Conservation (phyloP, 768 basidiomycete genomes). For the Termitomyces sp. region DNA sequence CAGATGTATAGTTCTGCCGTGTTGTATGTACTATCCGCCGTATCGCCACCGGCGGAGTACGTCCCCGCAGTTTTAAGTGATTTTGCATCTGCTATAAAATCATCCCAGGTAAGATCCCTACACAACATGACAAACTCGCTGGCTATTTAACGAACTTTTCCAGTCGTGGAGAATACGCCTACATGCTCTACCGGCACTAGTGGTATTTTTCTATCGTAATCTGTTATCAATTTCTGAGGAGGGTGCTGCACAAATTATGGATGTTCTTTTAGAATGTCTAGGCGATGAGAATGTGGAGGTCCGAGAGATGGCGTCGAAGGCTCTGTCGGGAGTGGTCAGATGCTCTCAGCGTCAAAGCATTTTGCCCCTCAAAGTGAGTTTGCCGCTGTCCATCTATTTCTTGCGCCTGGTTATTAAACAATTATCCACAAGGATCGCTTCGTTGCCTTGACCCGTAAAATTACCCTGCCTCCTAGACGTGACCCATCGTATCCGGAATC, state of each 20-base stretch:
- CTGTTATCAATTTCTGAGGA: constrained; percentile 69
- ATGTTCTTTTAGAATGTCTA: constrained; percentile 79
- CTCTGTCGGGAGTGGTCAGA: constrained; percentile 80
- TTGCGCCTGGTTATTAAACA: constrained; percentile 8
- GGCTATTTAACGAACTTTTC: neutral
- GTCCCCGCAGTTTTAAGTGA: constrained; percentile 56
- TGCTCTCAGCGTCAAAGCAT: constrained; percentile 91
- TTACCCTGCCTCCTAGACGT: constrained; percentile 63
- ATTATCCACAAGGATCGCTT: constrained; percentile 68
- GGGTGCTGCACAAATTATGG: constrained; percentile 71
- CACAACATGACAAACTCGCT: neutral
- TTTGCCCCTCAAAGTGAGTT: constrained; percentile 70
- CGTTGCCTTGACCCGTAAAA: constrained; percentile 54
- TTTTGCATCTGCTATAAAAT: constrained; percentile 71
- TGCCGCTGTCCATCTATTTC: neutral
- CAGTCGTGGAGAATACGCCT: constrained; percentile 91
- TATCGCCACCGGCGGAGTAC: constrained; percentile 68
- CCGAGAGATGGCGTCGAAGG: constrained; percentile 85
- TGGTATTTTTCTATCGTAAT: constrained; percentile 91
- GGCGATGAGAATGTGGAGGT: constrained; percentile 92
- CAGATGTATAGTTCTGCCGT: constrained; percentile 80
- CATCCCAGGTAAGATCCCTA: constrained; percentile 55
- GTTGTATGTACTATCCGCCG: constrained; percentile 76
- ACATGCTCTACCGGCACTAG: constrained; percentile 82
- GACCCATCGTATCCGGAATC: constrained; percentile 72